phyloP scores from a whole-genome alignment of 2,329 filamentous ascomycete genomes.

The Sodiomyces alkalinus region DNA sequence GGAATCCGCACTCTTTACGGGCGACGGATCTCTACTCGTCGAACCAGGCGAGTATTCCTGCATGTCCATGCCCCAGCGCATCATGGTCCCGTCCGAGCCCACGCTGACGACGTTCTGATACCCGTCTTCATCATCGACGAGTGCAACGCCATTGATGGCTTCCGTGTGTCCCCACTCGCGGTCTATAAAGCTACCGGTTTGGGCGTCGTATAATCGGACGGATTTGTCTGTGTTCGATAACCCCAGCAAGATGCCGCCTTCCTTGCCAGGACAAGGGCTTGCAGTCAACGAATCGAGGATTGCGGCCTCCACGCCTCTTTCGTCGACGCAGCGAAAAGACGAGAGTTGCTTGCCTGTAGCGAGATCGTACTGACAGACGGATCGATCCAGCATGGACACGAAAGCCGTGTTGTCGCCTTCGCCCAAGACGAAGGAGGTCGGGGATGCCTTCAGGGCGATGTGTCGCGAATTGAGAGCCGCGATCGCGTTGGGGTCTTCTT shows the following conservation, averaged over 20 bases:
- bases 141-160: slow-evolving; percentile 70
- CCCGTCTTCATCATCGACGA: slow-evolving; percentile 46
- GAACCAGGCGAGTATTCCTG: slow-evolving; percentile 25
- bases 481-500: slow-evolving; percentile 45
- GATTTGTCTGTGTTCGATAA: slow-evolving; percentile 94
- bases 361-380: slow-evolving; percentile 46
- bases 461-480: slow-evolving; percentile 66
- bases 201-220: slow-evolving; percentile 72
- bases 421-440: slow-evolving; percentile 65
- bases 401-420: slow-evolving; percentile 43
- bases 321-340: slow-evolving; percentile 72
- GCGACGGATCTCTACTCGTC: slow-evolving; percentile 36
- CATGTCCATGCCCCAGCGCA: slow-evolving; percentile 55
- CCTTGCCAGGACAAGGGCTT: slow-evolving; percentile 37
- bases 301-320: slow-evolving; percentile 65
- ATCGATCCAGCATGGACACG: slow-evolving; percentile 45
- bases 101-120: slow-evolving; percentile 53
- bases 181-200: slow-evolving; percentile 62
- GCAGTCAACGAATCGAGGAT: slow-evolving; percentile 66
- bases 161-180: slow-evolving; percentile 94
- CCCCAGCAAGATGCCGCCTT: slow-evolving; percentile 58
- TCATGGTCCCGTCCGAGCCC: slow-evolving; percentile 67
- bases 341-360: slow-evolving; percentile 52
- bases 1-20: slow-evolving; percentile 30
- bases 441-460: slow-evolving; percentile 73